Evolutionary conservation across 352 stramenopile species (phyloP), one percentile per base, ranked within the genome.

Genomic region (Thalassiosira hispida): DNA sequence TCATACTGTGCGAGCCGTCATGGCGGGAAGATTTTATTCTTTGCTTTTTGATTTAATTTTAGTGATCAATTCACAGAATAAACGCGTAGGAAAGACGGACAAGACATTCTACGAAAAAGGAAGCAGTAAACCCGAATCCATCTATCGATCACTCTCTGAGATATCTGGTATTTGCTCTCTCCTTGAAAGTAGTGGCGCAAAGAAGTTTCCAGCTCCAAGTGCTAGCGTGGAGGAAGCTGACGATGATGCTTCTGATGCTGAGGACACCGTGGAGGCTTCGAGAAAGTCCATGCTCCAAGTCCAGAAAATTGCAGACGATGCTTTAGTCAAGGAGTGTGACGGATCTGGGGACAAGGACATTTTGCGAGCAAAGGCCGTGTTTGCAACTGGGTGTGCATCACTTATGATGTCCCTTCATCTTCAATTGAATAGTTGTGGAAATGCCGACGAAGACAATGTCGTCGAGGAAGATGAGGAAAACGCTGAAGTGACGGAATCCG

Each of bases 11-110:
- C 67, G 87, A 27, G 60, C 63, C 27, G 69, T 88, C 5, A 63
- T 90, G 46, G 85, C 87, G 25, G 63, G 80, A 22, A 80, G 83
- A 56, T 93, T 89, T 64, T 93, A 85, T 60, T 90, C 83, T 3
- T 70, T 91, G n/a, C 49, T 91, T 9, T 77, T 83, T 25, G 87
- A 93, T 29, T 80, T 81, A 20, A 64, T 75, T 66, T 77, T 51
- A 23, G 35, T 47, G 1, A 56, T 77, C 14, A 72, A 81, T 46
- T 44, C 51, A 33, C 65, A 65, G 33, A 61, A 61, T n/a, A n/a
- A n/a, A 33, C 64, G 67, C n/a, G 49, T 35, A 63, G 31, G 35
- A 47, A 71, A 42, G 16, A 63, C 66, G 31, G 20, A 33, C 11
- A 78, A 57, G 1, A 22, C 27, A n/a, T 67, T 72, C 16, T 67